These are phyloP conservation scores for Hypoxylon sp. DNA, from an alignment of 2,329 filamentous ascomycete species.

Conservation along the genomic window DNA sequence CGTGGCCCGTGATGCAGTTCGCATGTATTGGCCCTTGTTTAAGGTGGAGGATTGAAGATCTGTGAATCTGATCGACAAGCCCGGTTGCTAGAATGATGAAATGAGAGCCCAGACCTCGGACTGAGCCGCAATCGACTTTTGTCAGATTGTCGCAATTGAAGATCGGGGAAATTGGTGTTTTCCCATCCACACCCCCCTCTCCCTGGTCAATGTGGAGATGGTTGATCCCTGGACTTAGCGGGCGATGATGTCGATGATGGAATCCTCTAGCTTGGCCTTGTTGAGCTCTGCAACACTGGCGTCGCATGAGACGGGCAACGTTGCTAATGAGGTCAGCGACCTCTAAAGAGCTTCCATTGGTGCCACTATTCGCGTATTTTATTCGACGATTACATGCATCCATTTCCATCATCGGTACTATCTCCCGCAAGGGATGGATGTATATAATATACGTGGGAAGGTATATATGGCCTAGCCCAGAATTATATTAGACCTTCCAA, in stretches of 20 bases:
- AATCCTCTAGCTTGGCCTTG: slow-evolving; percentile 40
- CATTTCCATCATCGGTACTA: slow-evolving; percentile 16
- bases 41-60: slow-evolving; percentile 44
- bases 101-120: slow-evolving; percentile 50
- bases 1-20: slow-evolving; percentile 24
- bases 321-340: slow-evolving; percentile 36
- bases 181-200: slow-evolving; percentile 46
- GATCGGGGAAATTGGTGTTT: slow-evolving; percentile 53
- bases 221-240: slow-evolving; percentile 43
- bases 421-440: too few relatives aligned
- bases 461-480: slow-evolving; percentile 12
- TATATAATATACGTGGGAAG: too few relatives aligned
- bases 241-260: slow-evolving; percentile 50
- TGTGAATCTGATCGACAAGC: slow-evolving; percentile 45
- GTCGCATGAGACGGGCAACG: slow-evolving; percentile 33
- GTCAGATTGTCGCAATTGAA: slow-evolving; percentile 49
- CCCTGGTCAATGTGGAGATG: slow-evolving; percentile 45
- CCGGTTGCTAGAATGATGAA: slow-evolving; percentile 50
- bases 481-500: slow-evolving; percentile 24
- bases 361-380: slow-evolving; percentile 18
- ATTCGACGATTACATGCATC: slow-evolving; percentile 7
- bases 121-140: slow-evolving; percentile 55
- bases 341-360: slow-evolving; percentile 22
- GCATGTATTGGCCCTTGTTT: slow-evolving; percentile 21
- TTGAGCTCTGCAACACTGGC: slow-evolving; percentile 39